Evolutionary conservation across 345 rosid genomes (phyloP).

Genomic region (Rhodomyrtus tomentosa): DNA sequence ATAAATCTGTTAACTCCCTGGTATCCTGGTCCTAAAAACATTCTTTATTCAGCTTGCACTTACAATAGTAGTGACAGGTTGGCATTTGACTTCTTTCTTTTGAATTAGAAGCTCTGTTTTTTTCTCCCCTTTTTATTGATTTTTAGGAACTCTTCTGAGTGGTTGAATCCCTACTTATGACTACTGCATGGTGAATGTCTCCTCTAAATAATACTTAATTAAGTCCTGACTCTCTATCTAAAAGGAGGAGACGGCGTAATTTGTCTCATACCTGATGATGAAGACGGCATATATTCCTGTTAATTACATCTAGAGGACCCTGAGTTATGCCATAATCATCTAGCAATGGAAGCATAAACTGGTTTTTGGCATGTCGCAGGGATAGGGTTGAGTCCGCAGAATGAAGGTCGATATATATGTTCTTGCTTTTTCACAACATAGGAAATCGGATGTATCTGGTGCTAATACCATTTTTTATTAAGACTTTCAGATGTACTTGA

Average conservation of each 20-base stretch:
- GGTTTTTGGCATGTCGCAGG: background rate
- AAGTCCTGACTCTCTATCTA: background rate
- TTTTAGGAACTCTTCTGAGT: background rate
- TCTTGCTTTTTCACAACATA: background rate
- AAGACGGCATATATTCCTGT: background rate
- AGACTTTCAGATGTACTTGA: background rate
- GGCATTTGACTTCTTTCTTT: background rate
- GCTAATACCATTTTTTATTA: background rate
- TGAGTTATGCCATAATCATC: background rate
- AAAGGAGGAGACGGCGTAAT: background rate
- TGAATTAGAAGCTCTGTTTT: background rate
- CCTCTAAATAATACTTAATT: background rate
- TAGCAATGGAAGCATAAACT: background rate
- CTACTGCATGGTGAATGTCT: background rate
- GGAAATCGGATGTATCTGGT: background rate
- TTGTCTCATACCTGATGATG: background rate
- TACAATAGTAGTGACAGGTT: background rate
- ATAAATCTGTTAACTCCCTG: background rate
- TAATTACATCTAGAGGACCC: background rate
- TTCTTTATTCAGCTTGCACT: background rate
- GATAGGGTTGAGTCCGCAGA: background rate
- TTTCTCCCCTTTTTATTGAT: background rate
- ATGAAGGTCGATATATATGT: background rate
- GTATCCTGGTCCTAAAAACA: background rate
- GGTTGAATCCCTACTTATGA: background rate